Evolutionary conservation across 768 basidiomycete species (phyloP).

Genomic region (Podaxis sp.): DNA sequence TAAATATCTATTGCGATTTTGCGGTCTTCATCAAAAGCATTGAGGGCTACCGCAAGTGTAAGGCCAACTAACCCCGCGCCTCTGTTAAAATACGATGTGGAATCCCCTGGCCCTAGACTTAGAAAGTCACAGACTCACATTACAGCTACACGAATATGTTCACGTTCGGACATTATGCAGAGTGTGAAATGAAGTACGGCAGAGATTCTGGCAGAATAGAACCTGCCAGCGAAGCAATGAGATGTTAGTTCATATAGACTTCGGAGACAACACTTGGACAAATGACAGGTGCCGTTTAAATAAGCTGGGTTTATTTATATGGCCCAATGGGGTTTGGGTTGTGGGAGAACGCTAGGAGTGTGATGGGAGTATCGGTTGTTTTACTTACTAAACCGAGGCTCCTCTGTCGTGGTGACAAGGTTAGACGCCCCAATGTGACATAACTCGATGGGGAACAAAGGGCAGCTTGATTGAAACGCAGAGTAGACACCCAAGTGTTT

Average conservation of each 20-base stretch:
- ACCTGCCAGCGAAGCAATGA: not conserved
- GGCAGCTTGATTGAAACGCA: too few relatives aligned
- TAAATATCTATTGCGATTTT: conserved; percentile 38
- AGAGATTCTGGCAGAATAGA: not conserved
- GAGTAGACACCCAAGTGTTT: too few relatives aligned
- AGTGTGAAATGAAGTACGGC: not conserved
- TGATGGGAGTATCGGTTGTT: not conserved
- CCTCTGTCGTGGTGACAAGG: not conserved
- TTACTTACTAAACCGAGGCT: not conserved
- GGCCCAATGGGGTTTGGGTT: not conserved
- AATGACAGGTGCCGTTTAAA: not conserved
- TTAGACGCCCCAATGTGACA: not conserved
- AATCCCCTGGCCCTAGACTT: not conserved
- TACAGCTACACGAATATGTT: not conserved
- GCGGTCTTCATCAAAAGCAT: conserved; percentile 21
- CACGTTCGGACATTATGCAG: not conserved
- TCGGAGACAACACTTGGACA: not conserved
- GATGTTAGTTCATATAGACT: not conserved
- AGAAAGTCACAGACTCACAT: not conserved
- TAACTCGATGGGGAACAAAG: too few relatives aligned
- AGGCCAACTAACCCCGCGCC: conserved; percentile 43
- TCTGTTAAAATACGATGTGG: conserved; percentile 20
- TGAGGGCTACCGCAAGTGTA: conserved; percentile 34
- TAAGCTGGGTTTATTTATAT: not conserved
- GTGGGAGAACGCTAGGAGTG: not conserved